Percentiles rank a stretch among this genome's conserved stretches.
These are phyloP conservation scores for Oryza coarctata DNA, from an alignment of 176 grass and related monocot species.

Conservation along the genomic window DNA sequence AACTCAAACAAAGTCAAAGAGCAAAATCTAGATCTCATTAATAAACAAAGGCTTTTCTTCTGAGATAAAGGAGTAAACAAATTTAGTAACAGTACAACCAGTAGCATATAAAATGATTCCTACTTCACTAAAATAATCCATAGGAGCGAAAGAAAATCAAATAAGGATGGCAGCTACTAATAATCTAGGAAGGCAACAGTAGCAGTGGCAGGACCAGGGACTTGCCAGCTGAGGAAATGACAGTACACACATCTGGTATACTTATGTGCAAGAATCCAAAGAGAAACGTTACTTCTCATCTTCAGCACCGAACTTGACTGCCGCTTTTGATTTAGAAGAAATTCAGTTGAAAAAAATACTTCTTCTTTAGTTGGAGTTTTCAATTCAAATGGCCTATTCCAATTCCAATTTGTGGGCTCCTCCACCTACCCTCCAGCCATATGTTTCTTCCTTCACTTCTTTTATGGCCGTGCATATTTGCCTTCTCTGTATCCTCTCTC, in stretches of 20 bases:
- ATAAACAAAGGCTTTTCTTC: background rate
- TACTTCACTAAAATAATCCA: background rate
- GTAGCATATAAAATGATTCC: background rate
- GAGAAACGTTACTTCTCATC: background rate
- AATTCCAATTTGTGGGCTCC: constrained; percentile 16
- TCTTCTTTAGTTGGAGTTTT: background rate
- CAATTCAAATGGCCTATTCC: background rate
- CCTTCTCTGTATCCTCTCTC: background rate
- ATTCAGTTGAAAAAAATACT: background rate
- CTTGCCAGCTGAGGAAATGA: constrained; percentile 5
- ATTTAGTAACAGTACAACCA: background rate
- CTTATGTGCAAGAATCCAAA: background rate
- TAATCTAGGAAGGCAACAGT: background rate
- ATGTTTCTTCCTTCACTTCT: constrained; percentile 16
- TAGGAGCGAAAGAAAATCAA: too few relatives aligned
- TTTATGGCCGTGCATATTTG: background rate
- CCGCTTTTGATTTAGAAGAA: background rate
- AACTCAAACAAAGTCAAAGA: constrained; percentile 1
- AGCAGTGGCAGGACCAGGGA: background rate
- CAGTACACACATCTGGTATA: background rate
- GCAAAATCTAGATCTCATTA: constrained; percentile 12
- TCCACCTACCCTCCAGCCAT: background rate
- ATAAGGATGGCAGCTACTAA: background rate
- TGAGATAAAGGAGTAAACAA: background rate
- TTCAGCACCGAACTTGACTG: background rate